Base-by-base conservation (phyloP, 805 yeast species). In the Schizosaccharomyces cryophilus region DNA sequence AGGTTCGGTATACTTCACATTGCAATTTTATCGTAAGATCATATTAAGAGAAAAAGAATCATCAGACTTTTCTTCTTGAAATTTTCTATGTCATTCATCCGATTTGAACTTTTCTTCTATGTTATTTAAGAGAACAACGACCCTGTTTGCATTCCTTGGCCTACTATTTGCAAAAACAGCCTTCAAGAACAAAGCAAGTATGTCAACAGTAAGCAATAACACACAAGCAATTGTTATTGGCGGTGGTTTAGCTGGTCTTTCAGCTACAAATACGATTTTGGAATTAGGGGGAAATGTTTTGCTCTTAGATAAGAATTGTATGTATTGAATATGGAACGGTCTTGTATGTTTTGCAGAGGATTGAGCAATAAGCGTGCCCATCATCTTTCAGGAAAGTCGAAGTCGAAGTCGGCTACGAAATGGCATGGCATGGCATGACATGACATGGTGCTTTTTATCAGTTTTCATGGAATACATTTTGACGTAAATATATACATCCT, bases 211-310 rank as follows among this genome's bases (percentile, higher is more conserved):
- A 13, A 24, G 9, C 62, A 35, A 35, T 15, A 62, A 19, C 61
- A 62, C 38, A 24, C 64, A 65, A 63, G 68, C 80, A 7, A 74
- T 81, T 40, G 72, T 81, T 21, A 83, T 81, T 47, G 85, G 85
- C 4, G 83, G 83, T 5, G 85, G 85, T 0, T 71, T 81, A 42
- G 81, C 85, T 4, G 85, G 85, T 4, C 73, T 81, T 30, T 73
- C 81, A 7, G 82, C 84, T 17, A 82, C 83, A 0, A 82, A 79
- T 67, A 81, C 80, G 66, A 74, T 77, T 3, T 74, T 76, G 64
- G 70, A 75, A 60, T 71, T 79, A 54, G 85, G 84, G 0, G 75
- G 77, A 54, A 78, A 77, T 66, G 77, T 81, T 30, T 71, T 77
- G 1, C 66, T 81, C 6, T 66, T 81, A 47, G 85, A 81, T 66